Evolutionary conservation across 2,329 filamentous ascomycete species (phyloP).

Genomic region (Neofusicoccum umdonicola): DNA sequence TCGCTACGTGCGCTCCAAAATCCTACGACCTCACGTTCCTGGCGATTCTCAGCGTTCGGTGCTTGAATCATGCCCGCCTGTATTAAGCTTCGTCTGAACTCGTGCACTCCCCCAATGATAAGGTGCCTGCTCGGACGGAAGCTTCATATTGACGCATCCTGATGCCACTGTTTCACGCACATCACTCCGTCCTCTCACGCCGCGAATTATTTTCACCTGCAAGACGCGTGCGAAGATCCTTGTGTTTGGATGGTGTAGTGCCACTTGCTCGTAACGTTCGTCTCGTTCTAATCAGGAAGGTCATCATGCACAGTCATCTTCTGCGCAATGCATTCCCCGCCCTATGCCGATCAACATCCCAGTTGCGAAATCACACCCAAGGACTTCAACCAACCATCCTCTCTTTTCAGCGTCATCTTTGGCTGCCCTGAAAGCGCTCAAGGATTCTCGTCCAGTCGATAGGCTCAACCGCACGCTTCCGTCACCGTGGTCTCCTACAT

Average conservation of each 20-base stretch:
- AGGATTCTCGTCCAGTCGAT: too few relatives aligned
- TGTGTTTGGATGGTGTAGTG: conserved; percentile 1
- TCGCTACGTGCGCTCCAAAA: background rate
- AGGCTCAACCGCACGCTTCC: too few relatives aligned
- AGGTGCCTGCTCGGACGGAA: background rate
- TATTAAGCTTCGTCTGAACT: background rate
- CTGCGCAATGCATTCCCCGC: conserved; percentile 12
- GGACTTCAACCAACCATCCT: background rate
- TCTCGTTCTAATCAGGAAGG: conserved; percentile 3
- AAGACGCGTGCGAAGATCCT: background rate
- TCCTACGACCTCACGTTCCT: background rate
- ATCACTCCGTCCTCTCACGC: background rate
- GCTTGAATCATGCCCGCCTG: background rate
- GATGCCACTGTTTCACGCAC: background rate
- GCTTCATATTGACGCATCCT: background rate
- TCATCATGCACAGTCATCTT: conserved; percentile 11
- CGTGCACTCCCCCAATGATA: background rate
- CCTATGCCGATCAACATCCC: background rate
- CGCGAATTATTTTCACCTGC: background rate
- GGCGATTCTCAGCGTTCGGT: background rate
- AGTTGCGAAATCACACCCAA: background rate
- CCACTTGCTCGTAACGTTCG: background rate
- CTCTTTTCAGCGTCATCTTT: background rate
- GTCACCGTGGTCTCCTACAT: too few relatives aligned
- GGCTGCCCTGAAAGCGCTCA: too few relatives aligned